Evolutionary conservation across 345 rosid species (phyloP).

Genomic region (Eucalyptus erythrocorys): DNA sequence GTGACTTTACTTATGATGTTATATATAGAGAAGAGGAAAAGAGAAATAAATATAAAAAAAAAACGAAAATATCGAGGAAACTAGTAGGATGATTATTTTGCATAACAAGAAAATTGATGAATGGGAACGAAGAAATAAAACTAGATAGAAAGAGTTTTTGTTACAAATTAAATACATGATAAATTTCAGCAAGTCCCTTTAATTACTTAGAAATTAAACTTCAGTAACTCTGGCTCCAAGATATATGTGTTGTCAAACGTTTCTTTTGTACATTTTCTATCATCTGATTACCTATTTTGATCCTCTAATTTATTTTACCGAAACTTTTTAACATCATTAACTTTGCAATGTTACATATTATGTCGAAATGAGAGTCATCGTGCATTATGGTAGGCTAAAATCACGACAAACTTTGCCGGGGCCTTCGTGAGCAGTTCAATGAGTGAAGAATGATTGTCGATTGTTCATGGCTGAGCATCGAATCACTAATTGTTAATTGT

Average conservation of each 20-base stretch:
- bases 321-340: neutral
- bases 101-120: accelerated
- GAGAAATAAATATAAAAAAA: neutral
- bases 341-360: neutral
- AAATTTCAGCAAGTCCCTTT: neutral
- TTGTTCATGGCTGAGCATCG: accelerated
- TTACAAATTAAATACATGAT: no score
- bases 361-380: neutral
- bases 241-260: neutral
- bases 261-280: accelerated
- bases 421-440: neutral
- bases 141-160: neutral
- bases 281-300: no score
- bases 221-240: no score
- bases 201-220: no score
- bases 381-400: neutral
- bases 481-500: no score
- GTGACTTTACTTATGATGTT: neutral
- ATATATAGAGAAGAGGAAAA: neutral
- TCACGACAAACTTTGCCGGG: no score
- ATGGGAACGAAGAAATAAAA: neutral
- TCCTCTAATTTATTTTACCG: neutral
- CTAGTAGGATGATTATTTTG: no score
- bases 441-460: neutral
- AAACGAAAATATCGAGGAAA: neutral